Base-by-base conservation (phyloP, 805 yeast genomes). In the Ogataea pignaliae region DNA sequence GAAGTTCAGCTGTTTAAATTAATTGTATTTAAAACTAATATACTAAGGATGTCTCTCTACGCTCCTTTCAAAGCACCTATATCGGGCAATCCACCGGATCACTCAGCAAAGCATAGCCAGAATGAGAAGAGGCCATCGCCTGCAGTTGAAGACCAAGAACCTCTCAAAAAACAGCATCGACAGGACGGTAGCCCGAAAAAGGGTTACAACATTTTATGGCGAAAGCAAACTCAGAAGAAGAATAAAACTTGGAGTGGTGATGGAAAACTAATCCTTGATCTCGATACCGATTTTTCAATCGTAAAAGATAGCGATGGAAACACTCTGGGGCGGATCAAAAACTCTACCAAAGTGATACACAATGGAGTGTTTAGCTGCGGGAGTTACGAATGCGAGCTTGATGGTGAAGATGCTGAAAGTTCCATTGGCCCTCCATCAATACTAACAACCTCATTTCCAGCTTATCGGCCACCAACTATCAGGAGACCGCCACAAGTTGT, bases 221-320 rank as follows among this genome's bases (percentile, higher is more conserved):
- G 99, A 30, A 88, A 88, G 60, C 71, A 72, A 35, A 70, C 91
- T 0, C 71, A 67, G 29, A 88, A 85, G 64, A 88, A 91, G 70
- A 81, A 89, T 61, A 90, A 90, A 60, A 81, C 88, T 0, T 93
- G 99, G 99, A 95, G 88, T 43, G 96, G 95, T 2, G 98, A 93
- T 65, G 98, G 96, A 0, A 63, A 66, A 30, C 66, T 84, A 13
- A 53, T 64, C 0, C 58, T 72, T 2, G 56, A 63, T n/a, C 14
- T 17, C 3, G 17, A 31, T 2, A 40, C 50, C 1, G 55, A 59
- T 37, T 11, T 32, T 3, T 60, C 59, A 1, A 29, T 54, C 0
- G 37, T 67, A 10, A 55, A 56, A 36, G 59, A 56, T 40, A 64
- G 55, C 10, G 53, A 65, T 43, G 68, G 71, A 2, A 45, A 16